A percentile compares a stretch with the other conserved stretches of the same genome.
These are phyloP conservation scores for Tylopilus vinaceipallidus DNA, from an alignment of 768 basidiomycete genomes.

Conservation along the genomic window DNA sequence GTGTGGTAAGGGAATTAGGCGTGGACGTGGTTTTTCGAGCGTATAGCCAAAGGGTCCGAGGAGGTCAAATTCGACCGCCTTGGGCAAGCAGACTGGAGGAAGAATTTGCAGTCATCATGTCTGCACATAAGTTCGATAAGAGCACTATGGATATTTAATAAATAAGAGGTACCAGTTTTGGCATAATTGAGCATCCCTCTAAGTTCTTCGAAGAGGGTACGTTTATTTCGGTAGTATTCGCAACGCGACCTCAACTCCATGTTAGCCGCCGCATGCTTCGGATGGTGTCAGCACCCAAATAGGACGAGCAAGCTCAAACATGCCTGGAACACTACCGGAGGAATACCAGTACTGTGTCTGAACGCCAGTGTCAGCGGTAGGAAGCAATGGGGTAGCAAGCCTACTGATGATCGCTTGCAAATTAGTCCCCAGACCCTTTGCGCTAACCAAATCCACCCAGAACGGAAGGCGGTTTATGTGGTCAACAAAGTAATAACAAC, in stretches of 20 bases:
- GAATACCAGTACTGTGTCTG: conserved; percentile 16
- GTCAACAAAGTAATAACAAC: conserved; percentile 20
- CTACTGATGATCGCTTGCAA: conserved; percentile 14
- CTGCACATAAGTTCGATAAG: background rate
- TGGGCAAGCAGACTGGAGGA: conserved; percentile 16
- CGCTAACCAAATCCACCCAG: conserved; percentile 6
- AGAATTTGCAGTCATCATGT: conserved; percentile 17
- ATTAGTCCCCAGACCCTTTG: background rate
- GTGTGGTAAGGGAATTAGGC: too few species aligned
- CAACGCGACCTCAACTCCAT: conserved; percentile 13
- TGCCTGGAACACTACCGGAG: background rate
- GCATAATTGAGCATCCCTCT: conserved; percentile 17
- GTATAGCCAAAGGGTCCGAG: too few species aligned
- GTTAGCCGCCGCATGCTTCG: background rate
- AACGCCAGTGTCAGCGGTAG: background rate
- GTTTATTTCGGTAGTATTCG: conserved; percentile 13
- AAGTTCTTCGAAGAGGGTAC: conserved; percentile 7
- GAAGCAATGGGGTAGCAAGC: background rate
- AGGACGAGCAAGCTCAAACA: background rate
- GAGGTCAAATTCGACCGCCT: too few species aligned
- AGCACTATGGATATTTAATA: background rate
- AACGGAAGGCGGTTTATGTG: conserved; percentile 17
- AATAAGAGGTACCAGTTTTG: conserved; percentile 6
- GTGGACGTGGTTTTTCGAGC: too few species aligned
- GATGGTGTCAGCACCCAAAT: background rate